phyloP scores from a whole-genome alignment of 345 rosid species.

The Populus simonii region DNA sequence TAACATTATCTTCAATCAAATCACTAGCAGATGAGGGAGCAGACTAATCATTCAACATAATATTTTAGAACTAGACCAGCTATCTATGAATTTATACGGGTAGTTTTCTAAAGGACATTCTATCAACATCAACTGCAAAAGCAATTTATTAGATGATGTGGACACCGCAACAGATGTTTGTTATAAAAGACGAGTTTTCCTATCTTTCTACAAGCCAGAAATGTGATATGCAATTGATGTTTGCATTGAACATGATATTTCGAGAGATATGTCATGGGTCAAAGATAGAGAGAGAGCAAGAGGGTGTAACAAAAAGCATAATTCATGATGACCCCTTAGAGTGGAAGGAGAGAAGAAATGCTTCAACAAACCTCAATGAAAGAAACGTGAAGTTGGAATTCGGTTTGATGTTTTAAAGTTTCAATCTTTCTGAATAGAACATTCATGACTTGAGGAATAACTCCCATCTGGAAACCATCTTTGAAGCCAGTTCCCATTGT shows the following conservation, averaged over 20 bases:
- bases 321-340: not conserved
- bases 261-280: not conserved
- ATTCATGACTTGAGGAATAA: constrained; percentile 88
- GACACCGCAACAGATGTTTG: not conserved
- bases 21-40: not conserved
- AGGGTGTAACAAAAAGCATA: not conserved
- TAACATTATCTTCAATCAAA: not conserved
- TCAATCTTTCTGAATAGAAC: constrained; percentile 80
- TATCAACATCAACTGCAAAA: not conserved
- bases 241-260: not conserved
- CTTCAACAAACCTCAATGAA: constrained; percentile 78
- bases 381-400: constrained; percentile 88
- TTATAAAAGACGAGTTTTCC: too few species aligned
- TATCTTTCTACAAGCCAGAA: constrained; percentile 3
- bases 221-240: not conserved
- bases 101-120: not conserved
- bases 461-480: constrained; percentile 74
- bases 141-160: not conserved
- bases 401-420: constrained; percentile 62
- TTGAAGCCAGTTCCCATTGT: constrained; percentile 96
- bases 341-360: constrained; percentile 9
- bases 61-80: not conserved
- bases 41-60: not conserved
- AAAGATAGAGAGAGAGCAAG: not conserved
- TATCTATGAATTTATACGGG: not conserved